Evolutionary conservation across 2,329 filamentous ascomycete genomes (phyloP), one percentile per base, ranked within the genome.

Genomic region (Acephala macrosclerotiorum): DNA sequence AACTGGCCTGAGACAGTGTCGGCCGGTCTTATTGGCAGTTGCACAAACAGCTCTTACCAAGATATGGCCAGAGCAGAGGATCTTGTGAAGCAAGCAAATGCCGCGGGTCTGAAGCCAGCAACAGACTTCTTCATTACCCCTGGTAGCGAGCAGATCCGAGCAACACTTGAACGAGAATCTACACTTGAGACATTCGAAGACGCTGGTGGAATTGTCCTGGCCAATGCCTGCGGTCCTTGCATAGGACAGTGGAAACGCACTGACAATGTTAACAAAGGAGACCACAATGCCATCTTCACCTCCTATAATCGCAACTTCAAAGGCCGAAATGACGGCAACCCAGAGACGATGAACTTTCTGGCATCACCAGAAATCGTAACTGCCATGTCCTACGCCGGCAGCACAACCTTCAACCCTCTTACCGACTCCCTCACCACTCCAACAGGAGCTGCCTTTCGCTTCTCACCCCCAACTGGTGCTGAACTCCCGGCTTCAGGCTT

Each of bases 271-370:
- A 79, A 82, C 66, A 97, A 97, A 82, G 94, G 94, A 68, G 92
- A 94, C 65, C 84, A 88, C 61, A 99, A 99, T 77, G 96, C 96
- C 68, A 98, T 99, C 74, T 88, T 99, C 75, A 95, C 94, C 11
- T 97, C 94, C 0, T 99, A 97, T 84, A 99, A 99, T 85, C 92
- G 96, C 67, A 99, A 99, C 82, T 99, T 99, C 84, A 92, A 92
- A 59, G 95, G 93, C 67, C 92, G 96, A 71, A 99, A 99, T 78
- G 96, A 99, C 76, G 96, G 96, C 68, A 99, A 99, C 83, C 90
- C 92, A 25, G 90, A 91, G 49, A 99, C 96, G 9, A 97, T 98
- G 94, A 99, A 98, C 85, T 99, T 99, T 82, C 87, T 99, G 60
- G 95, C 96, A 11, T 97, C 94, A 0, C 96, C 96, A 7, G 96